phyloP scores from a whole-genome alignment of 1,284 basidiomycete species.

The Albatrellus sp. region DNA sequence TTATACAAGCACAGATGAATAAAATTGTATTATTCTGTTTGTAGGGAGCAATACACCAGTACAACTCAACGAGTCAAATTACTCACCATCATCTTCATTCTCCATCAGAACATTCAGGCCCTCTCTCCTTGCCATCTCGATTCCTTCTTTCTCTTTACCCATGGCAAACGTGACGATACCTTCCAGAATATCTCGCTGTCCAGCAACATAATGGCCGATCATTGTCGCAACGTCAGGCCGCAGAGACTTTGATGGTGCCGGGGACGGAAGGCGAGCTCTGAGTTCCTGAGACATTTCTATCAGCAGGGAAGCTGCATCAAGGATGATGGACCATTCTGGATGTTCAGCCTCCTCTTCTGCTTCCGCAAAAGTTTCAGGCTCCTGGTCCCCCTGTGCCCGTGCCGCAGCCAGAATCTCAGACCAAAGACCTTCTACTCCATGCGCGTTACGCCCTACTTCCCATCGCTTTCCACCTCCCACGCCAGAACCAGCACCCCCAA shows the following conservation, averaged over 20 bases:
- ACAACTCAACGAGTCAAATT: too few relatives aligned
- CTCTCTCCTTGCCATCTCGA: slow-evolving; percentile 32
- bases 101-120: slow-evolving; percentile 38
- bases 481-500: slow-evolving; percentile 34
- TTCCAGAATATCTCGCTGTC: slow-evolving; percentile 30
- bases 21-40: too few relatives aligned
- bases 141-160: slow-evolving; percentile 29
- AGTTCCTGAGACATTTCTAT: slow-evolving; percentile 51
- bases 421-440: slow-evolving; percentile 49
- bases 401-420: slow-evolving; percentile 37
- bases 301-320: slow-evolving; percentile 54
- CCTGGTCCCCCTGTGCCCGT: slow-evolving; percentile 13
- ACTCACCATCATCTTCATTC: too few relatives aligned
- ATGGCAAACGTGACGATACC: slow-evolving; percentile 30
- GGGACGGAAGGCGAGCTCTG: slow-evolving; percentile 36
- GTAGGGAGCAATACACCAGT: too few relatives aligned
- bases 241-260: slow-evolving; percentile 16
- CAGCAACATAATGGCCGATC: slow-evolving; percentile 42
- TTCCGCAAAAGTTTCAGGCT: slow-evolving; percentile 15
- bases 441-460: slow-evolving; percentile 48
- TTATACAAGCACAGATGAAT: too few relatives aligned
- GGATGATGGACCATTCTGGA: slow-evolving; percentile 11
- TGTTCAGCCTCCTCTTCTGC: not conserved
- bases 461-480: slow-evolving; percentile 29
- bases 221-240: slow-evolving; percentile 41